A percentile compares a stretch with the other conserved stretches of the same genome.
These are phyloP conservation scores for Pyrenochaeta sp. DNA, from an alignment of 2,329 filamentous ascomycete species.

Conservation along the genomic window DNA sequence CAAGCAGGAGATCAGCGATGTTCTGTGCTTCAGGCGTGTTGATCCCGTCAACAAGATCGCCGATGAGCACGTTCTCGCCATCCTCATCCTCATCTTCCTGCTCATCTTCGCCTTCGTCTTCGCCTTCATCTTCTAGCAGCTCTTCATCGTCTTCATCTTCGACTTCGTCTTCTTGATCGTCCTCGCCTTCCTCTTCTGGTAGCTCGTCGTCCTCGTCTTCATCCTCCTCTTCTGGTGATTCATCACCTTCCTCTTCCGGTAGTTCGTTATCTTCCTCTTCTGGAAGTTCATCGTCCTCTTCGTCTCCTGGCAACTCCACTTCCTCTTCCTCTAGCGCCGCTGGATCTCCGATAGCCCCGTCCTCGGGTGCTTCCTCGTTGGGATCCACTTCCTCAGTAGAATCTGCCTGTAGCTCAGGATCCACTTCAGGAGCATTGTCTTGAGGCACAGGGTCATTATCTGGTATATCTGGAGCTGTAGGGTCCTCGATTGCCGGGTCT, in stretches of 20 bases:
- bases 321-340: not conserved
- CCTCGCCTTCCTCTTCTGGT: not conserved
- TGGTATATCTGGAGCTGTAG: not conserved
- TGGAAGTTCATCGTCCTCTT: not conserved
- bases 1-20: slow-evolving; percentile 1
- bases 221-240: not conserved
- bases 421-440: not conserved
- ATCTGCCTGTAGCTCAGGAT: not conserved
- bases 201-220: not conserved
- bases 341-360: not conserved
- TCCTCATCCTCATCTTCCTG: not conserved
- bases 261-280: not conserved
- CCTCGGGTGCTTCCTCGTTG: not conserved
- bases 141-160: not conserved
- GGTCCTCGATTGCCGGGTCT: not conserved
- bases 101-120: not conserved
- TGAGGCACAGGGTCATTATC: not conserved
- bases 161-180: not conserved
- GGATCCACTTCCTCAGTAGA: not conserved
- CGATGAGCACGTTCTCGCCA: not conserved
- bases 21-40: slow-evolving; percentile 5
- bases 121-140: not conserved
- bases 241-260: not conserved
- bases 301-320: not conserved
- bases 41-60: slow-evolving; percentile 4